phyloP scores from a whole-genome alignment of 371 early-diverging fungal species.

The Coemansia sp. region DNA sequence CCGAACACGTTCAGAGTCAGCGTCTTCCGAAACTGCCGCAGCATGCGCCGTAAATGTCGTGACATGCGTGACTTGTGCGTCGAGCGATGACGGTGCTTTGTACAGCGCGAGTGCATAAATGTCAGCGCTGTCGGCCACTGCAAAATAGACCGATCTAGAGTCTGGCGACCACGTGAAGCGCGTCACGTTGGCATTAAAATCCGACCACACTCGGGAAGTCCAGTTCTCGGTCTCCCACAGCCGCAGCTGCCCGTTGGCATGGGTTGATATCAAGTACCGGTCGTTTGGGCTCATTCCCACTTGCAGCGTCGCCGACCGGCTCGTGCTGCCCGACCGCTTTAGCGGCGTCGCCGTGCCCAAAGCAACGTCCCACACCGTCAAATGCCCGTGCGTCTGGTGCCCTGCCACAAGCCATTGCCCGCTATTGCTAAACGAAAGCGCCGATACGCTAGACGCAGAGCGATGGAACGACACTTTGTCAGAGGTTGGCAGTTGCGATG shows the following conservation, averaged over 20 bases:
- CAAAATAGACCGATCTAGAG: slow-evolving; percentile 44
- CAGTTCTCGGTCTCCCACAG: slow-evolving; percentile 51
- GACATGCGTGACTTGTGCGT: slow-evolving; percentile 34
- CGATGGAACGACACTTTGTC: slow-evolving; percentile 7
- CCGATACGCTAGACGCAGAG: slow-evolving; percentile 36
- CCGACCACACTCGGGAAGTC: slow-evolving; percentile 47
- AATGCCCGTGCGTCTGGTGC: slow-evolving; percentile 34
- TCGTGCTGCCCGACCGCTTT: slow-evolving; percentile 35
- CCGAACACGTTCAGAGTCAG: slow-evolving; percentile 29
- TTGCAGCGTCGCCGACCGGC: slow-evolving; percentile 25
- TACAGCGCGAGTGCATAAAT: slow-evolving; percentile 43
- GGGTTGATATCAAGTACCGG: slow-evolving; percentile 31
- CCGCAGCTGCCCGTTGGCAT: slow-evolving; percentile 47
- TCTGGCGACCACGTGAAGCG: slow-evolving; percentile 48
- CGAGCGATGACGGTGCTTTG: slow-evolving; percentile 38
- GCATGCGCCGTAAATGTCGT: slow-evolving; percentile 40
- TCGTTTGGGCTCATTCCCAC: slow-evolving; percentile 38
- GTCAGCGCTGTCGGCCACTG: slow-evolving; percentile 17
- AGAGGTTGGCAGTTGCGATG: neutral
- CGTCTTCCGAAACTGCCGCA: slow-evolving; percentile 14
- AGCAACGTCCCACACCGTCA: slow-evolving; percentile 50
- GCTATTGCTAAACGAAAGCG: slow-evolving; percentile 32
- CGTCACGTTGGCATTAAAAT: slow-evolving; percentile 20
- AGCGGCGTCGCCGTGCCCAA: slow-evolving; percentile 44
- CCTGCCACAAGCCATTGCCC: slow-evolving; percentile 49